Percentiles rank a stretch among this genome's conserved stretches.
These are phyloP conservation scores for Pseudopyrenochaeta lycopersici DNA, from an alignment of 2,329 filamentous ascomycete genomes.

Conservation along the genomic window DNA sequence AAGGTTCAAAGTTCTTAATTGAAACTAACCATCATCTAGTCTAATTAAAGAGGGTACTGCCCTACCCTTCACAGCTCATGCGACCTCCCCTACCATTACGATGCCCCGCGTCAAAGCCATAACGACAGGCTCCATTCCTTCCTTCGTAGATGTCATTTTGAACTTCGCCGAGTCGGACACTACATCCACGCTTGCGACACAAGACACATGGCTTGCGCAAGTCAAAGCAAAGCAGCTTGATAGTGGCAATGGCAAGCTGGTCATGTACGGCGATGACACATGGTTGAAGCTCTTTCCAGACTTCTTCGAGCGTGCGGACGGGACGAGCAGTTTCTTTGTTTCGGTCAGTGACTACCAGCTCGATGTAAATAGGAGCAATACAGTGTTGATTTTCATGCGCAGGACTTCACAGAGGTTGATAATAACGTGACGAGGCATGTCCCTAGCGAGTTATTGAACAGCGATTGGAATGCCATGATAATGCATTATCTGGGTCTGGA, in stretches of 20 bases:
- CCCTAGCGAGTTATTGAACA: constrained; percentile 73
- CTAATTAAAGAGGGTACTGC: constrained; percentile 85
- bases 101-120: constrained; percentile 98
- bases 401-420: constrained; percentile 98
- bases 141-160: constrained; percentile 94
- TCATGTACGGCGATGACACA: constrained; percentile 98
- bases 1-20: background rate
- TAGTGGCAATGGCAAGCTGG: constrained; percentile 66
- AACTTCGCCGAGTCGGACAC: constrained; percentile 97
- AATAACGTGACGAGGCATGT: constrained; percentile 96
- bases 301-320: constrained; percentile 86
- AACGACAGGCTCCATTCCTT: constrained; percentile 97
- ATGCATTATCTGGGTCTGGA: constrained; percentile 96
- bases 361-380: constrained; percentile 45
- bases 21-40: constrained; percentile 55
- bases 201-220: constrained; percentile 97
- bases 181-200: constrained; percentile 82
- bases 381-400: constrained; percentile 36
- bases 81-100: constrained; percentile 95
- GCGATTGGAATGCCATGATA: constrained; percentile 93
- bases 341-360: constrained; percentile 69
- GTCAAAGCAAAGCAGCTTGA: constrained; percentile 70
- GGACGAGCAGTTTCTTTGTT: constrained; percentile 97
- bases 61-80: constrained; percentile 93
- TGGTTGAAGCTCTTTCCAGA: constrained; percentile 96